These are phyloP conservation scores for Dictyophora rubrovolvata DNA, from an alignment of 768 basidiomycete species.

Conservation along the genomic window DNA sequence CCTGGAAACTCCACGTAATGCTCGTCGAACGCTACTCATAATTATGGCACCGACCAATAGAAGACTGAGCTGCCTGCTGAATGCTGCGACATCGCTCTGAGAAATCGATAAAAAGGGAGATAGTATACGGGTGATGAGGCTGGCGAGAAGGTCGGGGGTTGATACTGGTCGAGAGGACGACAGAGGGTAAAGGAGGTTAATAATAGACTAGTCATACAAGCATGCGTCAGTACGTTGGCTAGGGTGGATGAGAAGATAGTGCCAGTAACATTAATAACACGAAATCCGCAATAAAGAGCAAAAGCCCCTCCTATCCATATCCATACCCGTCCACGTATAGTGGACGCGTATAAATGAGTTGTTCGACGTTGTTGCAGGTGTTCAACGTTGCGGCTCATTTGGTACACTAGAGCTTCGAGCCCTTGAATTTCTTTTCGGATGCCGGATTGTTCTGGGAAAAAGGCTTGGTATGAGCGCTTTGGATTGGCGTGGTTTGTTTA, in stretches of 20 bases:
- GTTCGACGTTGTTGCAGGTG: conserved; percentile 39
- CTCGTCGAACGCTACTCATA: conserved; percentile 56
- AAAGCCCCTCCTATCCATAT: conserved; percentile 42
- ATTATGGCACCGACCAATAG: conserved; percentile 70
- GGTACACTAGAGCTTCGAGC: conserved; percentile 54
- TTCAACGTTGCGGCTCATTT: conserved; percentile 52
- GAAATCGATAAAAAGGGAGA: conserved; percentile 28
- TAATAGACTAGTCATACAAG: conserved; percentile 18
- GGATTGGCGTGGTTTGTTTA: neutral
- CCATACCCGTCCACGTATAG: conserved; percentile 44
- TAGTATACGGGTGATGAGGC: conserved; percentile 30
- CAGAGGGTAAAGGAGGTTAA: conserved; percentile 25
- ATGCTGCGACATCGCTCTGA: conserved; percentile 26
- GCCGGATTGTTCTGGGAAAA: conserved; percentile 24
- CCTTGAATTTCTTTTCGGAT: conserved; percentile 51
- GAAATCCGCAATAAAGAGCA: conserved; percentile 55
- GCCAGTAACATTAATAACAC: conserved; percentile 48
- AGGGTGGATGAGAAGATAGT: neutral
- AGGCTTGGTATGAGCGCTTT: neutral
- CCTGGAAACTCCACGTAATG: conserved; percentile 57
- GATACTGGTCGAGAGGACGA: conserved; percentile 29
- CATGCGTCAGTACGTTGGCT: too few species aligned
- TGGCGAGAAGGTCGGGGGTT: conserved; percentile 35
- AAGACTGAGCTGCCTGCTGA: conserved; percentile 51
- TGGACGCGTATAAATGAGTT: conserved; percentile 38